These are phyloP conservation scores for Coprinopsis strossmayeri DNA, from an alignment of 768 basidiomycete species.

Conservation along the genomic window DNA sequence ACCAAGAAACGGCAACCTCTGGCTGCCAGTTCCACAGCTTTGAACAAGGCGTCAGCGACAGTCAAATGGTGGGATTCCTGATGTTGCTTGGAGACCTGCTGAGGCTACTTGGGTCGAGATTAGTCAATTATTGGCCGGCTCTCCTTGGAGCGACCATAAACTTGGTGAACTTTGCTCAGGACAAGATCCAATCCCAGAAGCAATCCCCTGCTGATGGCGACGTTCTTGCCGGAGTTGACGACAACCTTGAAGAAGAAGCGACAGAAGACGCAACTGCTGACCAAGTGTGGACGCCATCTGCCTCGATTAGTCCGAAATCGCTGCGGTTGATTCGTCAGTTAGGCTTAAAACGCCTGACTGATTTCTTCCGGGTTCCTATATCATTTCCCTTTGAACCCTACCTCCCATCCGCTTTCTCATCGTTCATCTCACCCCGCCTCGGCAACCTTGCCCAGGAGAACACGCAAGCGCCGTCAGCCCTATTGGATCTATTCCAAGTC, in stretches of 20 bases:
- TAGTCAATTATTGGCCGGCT: conserved; percentile 65
- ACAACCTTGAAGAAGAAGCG: conserved; percentile 26
- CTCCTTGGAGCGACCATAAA: conserved; percentile 66
- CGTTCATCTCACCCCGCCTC: conserved; percentile 81
- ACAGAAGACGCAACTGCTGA: conserved; percentile 27
- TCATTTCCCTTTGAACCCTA: conserved; percentile 72
- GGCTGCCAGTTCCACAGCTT: conserved; percentile 13
- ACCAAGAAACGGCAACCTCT: conserved; percentile 13
- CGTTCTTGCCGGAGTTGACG: conserved; percentile 21
- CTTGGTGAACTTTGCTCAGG: conserved; percentile 61
- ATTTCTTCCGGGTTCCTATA: conserved; percentile 77
- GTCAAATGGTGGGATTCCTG: conserved; percentile 81
- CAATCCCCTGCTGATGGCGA: conserved; percentile 16
- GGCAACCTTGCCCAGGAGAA: conserved; percentile 73
- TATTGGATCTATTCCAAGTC: conserved; percentile 77
- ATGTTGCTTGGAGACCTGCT: conserved; percentile 80
- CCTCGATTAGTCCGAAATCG: conserved; percentile 26
- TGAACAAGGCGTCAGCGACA: conserved; percentile 31
- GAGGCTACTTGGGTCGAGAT: conserved; percentile 70
- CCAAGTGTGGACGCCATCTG: conserved; percentile 20
- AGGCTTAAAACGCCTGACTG: conserved; percentile 79
- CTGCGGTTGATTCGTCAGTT: conserved; percentile 69
- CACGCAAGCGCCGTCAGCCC: conserved; percentile 83
- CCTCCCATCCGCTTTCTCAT: conserved; percentile 56
- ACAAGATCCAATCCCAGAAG: conserved; percentile 25